Conservation (phyloP, 495 filamentous ascomycete genomes). For the Letharia columbiana region DNA sequence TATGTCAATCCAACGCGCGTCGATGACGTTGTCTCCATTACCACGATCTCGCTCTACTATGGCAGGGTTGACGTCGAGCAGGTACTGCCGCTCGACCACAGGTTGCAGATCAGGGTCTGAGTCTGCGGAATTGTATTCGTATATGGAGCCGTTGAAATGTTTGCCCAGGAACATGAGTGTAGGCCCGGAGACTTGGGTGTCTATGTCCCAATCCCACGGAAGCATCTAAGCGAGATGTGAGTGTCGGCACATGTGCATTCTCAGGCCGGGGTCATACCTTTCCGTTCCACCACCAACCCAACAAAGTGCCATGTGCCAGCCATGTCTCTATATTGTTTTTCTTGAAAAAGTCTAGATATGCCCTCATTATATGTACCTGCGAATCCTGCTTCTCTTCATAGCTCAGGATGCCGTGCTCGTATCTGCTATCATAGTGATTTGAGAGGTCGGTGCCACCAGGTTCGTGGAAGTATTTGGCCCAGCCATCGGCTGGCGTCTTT, state of each 20-base stretch:
- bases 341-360: constrained; percentile 60
- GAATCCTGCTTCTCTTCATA: constrained; percentile 56
- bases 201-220: constrained; percentile 86
- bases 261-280: constrained; percentile 34
- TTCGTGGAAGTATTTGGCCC: constrained; percentile 45
- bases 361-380: constrained; percentile 59
- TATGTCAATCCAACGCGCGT: constrained; percentile 76
- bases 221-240: constrained; percentile 42
- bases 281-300: constrained; percentile 92
- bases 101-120: constrained; percentile 18
- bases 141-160: constrained; percentile 55
- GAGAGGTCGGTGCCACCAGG: constrained; percentile 48
- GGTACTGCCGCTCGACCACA: constrained; percentile 45
- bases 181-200: constrained; percentile 61
- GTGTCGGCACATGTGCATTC: neutral
- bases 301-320: constrained; percentile 78
- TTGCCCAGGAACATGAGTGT: constrained; percentile 55
- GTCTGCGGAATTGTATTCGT: constrained; percentile 44
- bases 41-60: constrained; percentile 49
- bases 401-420: constrained; percentile 49
- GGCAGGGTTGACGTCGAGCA: constrained; percentile 74
- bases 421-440: constrained; percentile 66
- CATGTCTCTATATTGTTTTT: constrained; percentile 65
- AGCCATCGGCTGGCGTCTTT: neutral
- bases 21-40: constrained; percentile 70